Base-by-base conservation (phyloP, 2,329 filamentous ascomycete species). In the Colletotrichum echinochloae region DNA sequence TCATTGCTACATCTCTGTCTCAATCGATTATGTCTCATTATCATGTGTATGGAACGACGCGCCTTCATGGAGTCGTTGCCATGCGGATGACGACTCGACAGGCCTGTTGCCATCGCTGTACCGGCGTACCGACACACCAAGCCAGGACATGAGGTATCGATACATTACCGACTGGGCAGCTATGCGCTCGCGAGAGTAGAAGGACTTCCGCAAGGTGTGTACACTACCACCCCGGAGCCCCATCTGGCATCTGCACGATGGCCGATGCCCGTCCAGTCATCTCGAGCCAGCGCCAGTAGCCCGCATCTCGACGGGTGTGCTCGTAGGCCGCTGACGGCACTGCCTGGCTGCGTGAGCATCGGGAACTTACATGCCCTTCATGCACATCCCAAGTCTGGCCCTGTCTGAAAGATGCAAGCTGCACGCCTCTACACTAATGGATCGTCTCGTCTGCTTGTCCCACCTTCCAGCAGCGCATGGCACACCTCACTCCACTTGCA, bases 121-220 rank as follows among this genome's bases (percentile, higher is more conserved):
- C 18, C 51, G 11, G 20, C n/a, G 51, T 35, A 54, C 35, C 59
- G 46, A 57, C 35, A n/a, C 46, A 41, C 35, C 61, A 57, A 39
- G 23, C 23, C 20, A 61, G 20, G 30, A 35, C 18, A n/a, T 73
- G 65, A 77, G 76, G 76, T 77, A 78, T 76, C 73, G 75, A 76
- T 81, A 81, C 80, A 76, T 77, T 74, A 74, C 18, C 39, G 56
- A 72, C 80, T 80, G 79, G 79, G 79, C 78, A 81, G 78, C 79
- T 66, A 80, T 78, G 77, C 79, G 70, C 79, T 75, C 74, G 65
- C 75, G 75, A 76, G 73, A 70, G 75, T 70, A 39, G 41, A 37
- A 41, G 12, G 41, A 56, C 48, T 12, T 52, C 39, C n/a, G 6
- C 33, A 16, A 57, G 46, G 37, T 18, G 48, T 61, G 65, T 68